Base-by-base conservation (phyloP, 139 green algal genomes). In the Gonium pectorale region DNA sequence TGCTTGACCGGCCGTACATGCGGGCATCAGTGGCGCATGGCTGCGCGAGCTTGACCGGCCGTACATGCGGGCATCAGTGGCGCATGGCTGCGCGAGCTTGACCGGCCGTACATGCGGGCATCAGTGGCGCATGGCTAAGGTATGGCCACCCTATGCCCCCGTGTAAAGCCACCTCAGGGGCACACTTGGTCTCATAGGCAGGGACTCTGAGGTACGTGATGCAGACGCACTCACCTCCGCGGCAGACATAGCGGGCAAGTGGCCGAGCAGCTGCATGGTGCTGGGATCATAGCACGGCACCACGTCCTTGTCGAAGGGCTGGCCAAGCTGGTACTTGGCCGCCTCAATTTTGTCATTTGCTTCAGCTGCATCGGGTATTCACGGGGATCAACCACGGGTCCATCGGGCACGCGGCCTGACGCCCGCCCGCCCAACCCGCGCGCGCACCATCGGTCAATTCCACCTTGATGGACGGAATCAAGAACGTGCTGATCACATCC, bases 271-370 rank as follows among this genome's bases (percentile, higher is more conserved):
- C 67, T 97, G 86, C 92, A 97, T 94, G 6, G 91, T 98, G 62
- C 89, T 93, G 8, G 97, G 97, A 74, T 99, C 95, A 49, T 89
- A 91, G 29, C 93, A 97, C 24, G 93, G 93, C 17, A 97, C 92
- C 27, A 87, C 78, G n/a, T 85, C 51, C 63, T 92, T 91, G 64
- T 87, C 67, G 5, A 66, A n/a, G 2, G 77, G 86, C 89, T 93
- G 84, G 22, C 33, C 46, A 37, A 86, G 88, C 49, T 86, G 86
- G 70, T 92, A 91, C 46, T 82, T 73, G 24, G 49, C 70, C 4
- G 66, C 81, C n/a, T 67, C 75, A 59, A 90, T 89, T 3, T 37
- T 73, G 67, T 90, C 86, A 2, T 83, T 68, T 2, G 77, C 77
- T 33, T 92, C 87, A 44, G 43, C 87, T 89, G 67, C 46, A 24